phyloP scores from a whole-genome alignment of 1,139 yeast genomes.

The Taphrina confusa region DNA sequence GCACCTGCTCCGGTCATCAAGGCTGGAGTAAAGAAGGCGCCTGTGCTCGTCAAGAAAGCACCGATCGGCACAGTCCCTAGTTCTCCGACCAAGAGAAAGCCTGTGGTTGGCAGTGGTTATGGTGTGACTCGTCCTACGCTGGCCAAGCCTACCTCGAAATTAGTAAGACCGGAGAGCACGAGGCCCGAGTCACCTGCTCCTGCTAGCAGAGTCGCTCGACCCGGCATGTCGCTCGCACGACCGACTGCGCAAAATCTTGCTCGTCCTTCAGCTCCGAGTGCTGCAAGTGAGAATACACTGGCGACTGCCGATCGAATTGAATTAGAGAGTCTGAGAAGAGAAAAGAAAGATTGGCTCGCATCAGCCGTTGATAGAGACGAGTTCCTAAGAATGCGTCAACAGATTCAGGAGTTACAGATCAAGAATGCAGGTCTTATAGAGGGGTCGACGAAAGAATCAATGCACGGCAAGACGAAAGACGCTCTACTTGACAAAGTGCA shows the following conservation, averaged over 20 bases:
- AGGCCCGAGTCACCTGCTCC: conserved; percentile 24
- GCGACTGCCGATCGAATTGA: conserved; percentile 26
- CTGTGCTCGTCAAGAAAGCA: conserved; percentile 15
- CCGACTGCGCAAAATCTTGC: conserved; percentile 32
- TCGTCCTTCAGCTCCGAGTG: conserved; percentile 10
- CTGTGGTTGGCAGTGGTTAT: conserved; percentile 25
- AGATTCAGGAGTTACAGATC: conserved; percentile 17
- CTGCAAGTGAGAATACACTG: neutral
- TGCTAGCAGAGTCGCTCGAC: conserved; percentile 16
- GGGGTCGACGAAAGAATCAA: conserved; percentile 56
- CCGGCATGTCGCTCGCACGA: conserved; percentile 11
- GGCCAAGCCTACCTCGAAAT: conserved; percentile 19
- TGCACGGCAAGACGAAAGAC: conserved; percentile 64
- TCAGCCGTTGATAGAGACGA: conserved; percentile 31
- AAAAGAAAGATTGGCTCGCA: conserved; percentile 28
- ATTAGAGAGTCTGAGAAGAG: conserved; percentile 24
- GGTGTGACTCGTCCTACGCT: conserved; percentile 24
- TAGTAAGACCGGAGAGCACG: conserved; percentile 14
- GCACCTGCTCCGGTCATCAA: conserved; percentile 23
- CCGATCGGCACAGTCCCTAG: conserved; percentile 9
- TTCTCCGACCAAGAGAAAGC: conserved; percentile 23
- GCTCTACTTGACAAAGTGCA: conserved; percentile 62
- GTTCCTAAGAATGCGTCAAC: neutral
- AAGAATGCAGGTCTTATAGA: conserved; percentile 51
- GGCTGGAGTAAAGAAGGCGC: conserved; percentile 4